Base-by-base conservation (phyloP, 2,329 filamentous ascomycete species). In the Neofusicoccum laricinum region DNA sequence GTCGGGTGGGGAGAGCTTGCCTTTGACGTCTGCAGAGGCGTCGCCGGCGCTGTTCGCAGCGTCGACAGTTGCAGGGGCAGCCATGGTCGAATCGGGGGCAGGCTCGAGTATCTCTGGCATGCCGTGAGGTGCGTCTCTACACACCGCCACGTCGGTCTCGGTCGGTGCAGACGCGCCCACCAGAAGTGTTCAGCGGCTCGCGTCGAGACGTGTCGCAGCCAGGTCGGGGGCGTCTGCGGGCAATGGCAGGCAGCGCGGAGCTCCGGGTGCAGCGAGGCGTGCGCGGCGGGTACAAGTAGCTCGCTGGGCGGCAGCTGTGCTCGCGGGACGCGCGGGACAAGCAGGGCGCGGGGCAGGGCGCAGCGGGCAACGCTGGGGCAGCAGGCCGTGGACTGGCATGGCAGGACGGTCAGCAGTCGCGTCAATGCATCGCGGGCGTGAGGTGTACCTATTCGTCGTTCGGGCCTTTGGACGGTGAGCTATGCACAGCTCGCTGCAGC, bases 401-500 rank as follows among this genome's bases (percentile, higher is more conserved):
- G 46, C 59, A 51, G 17, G 10, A 43, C 21, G 30, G 46, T 63
- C 59, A 63, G 59, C 36, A 21, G 17, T 48, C 5, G 59, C 25
- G 32, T 63, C 59, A 63, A 63, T 63, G 59, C 46, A 50, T 46
- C 30, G 61, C 49, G n/a, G 38, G 50, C 25, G 19, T 10, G 38
- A 34, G 49, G 50, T 17, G 40, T 64, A 57, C 49, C 61, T 63
- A 21, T 46, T 49, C 57, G 57, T 63, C 32, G 50, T 19, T 46
- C 21, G 38, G 38, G 61, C 34, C 38, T 36, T 43, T 64, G 61
- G 61, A 41, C 38, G 50, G 30, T 19, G 48, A 63, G 61, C 32
- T 53, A 55, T 48, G 61, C 49, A 51, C 25, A 53, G 61, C 45
- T 64, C 61, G 49, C 50, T 8, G 61, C 50, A n/a, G 61, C 61